Evolutionary conservation across 345 rosid genomes (phyloP).

Genomic region (Gossypium ekmanianum): DNA sequence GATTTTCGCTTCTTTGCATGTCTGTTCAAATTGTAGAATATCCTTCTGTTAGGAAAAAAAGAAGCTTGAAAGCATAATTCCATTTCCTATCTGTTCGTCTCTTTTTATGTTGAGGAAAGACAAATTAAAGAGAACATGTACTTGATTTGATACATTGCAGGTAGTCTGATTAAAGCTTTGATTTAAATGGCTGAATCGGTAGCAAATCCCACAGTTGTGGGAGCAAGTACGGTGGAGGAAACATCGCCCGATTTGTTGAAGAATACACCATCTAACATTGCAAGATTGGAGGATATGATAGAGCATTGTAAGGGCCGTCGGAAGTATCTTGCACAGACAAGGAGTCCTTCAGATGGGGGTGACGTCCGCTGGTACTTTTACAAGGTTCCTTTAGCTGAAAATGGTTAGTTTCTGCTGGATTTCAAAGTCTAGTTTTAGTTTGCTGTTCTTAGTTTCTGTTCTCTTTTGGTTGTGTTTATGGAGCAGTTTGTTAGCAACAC

Average conservation of each 20-base stretch:
- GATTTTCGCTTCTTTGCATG: neutral
- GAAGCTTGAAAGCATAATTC: neutral
- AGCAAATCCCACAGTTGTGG: conserved; percentile 20
- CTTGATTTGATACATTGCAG: neutral
- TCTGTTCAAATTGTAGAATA: neutral
- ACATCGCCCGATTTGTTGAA: conserved; percentile 65
- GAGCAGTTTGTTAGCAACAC: neutral
- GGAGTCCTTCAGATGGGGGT: conserved; percentile 83
- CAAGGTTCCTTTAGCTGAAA: conserved; percentile 67
- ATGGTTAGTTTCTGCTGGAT: conserved; percentile 45
- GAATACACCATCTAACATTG: conserved; percentile 91
- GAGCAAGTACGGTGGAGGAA: conserved; percentile 34
- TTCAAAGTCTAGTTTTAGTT: neutral
- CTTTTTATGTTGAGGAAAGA: neutral
- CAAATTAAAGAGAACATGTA: neutral
- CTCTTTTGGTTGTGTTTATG: neutral
- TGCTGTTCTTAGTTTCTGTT: neutral
- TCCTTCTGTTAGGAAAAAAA: neutral
- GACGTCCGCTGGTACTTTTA: conserved; percentile 96
- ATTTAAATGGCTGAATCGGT: conserved; percentile 46
- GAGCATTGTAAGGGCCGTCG: conserved; percentile 72
- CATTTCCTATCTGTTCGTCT: neutral
- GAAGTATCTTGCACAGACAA: conserved; percentile 81
- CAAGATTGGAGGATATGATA: conserved; percentile 82
- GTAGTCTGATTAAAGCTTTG: neutral